Evolutionary conservation across 208 protist genomes (phyloP).

Genomic region (Crithidia sp.): DNA sequence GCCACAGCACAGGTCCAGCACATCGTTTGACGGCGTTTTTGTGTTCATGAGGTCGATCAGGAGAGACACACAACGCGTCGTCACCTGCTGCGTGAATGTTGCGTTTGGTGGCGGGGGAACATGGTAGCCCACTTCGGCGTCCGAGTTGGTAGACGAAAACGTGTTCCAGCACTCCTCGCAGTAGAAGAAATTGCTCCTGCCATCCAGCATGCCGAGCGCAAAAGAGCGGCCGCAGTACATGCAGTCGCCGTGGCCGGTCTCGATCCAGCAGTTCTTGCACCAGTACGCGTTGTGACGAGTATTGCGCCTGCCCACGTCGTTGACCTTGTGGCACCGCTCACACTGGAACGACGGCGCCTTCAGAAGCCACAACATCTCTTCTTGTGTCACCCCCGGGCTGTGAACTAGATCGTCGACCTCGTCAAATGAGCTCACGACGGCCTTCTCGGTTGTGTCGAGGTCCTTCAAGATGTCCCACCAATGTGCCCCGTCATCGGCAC

Average conservation of each 20-base stretch:
- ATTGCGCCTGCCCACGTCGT: conserved; percentile 71
- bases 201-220: conserved; percentile 68
- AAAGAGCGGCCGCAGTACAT: conserved; percentile 71
- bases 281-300: conserved; percentile 66
- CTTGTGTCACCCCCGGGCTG: conserved; percentile 58
- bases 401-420: conserved; percentile 75
- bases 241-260: conserved; percentile 86
- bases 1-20: conserved; percentile 88
- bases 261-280: conserved; percentile 84
- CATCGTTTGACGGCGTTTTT: conserved; percentile 80
- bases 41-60: conserved; percentile 78
- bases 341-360: conserved; percentile 70
- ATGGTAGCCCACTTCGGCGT: conserved; percentile 75
- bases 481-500: conserved; percentile 75
- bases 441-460: conserved; percentile 34
- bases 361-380: conserved; percentile 82
- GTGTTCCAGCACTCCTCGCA: conserved; percentile 82
- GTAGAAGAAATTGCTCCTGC: conserved; percentile 71
- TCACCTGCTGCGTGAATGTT: conserved; percentile 77
- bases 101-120: conserved; percentile 76
- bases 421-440: conserved; percentile 37
- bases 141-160: conserved; percentile 68
- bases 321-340: conserved; percentile 74
- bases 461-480: conserved; percentile 86
- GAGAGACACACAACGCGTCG: conserved; percentile 70